These are phyloP conservation scores for Marasmius tenuissimus DNA, from an alignment of 1,284 basidiomycete genomes.

Conservation along the genomic window DNA sequence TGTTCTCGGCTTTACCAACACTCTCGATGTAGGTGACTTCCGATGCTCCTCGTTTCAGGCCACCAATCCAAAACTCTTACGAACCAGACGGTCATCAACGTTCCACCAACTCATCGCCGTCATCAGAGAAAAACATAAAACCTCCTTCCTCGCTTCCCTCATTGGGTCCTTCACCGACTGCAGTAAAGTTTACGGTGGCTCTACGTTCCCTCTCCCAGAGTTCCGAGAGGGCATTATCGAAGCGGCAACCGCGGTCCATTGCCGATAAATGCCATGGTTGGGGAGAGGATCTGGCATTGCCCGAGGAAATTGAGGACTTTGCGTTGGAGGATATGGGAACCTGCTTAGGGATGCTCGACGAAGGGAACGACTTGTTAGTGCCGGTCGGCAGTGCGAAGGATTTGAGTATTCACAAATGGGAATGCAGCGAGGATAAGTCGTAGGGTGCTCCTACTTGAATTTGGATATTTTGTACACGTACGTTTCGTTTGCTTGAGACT, in stretches of 20 bases:
- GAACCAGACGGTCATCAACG: constrained; percentile 68
- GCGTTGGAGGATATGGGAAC: constrained; percentile 73
- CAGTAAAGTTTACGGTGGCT: constrained; percentile 61
- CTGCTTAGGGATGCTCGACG: constrained; percentile 54
- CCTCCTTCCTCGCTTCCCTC: constrained; percentile 73
- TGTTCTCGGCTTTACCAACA: not conserved
- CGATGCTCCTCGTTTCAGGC: constrained; percentile 70
- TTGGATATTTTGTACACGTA: too few relatives aligned
- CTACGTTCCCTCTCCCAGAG: constrained; percentile 48
- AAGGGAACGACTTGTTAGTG: constrained; percentile 61
- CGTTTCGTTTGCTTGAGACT: too few relatives aligned
- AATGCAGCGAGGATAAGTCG: too few relatives aligned
- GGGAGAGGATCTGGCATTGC: constrained; percentile 66
- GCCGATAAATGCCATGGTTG: constrained; percentile 59
- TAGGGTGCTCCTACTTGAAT: too few relatives aligned
- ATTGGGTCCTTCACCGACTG: constrained; percentile 77
- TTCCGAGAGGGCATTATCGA: constrained; percentile 56
- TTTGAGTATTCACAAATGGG: constrained; percentile 59
- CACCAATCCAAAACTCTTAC: constrained; percentile 70
- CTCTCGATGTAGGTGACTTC: constrained; percentile 59
- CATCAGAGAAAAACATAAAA: constrained; percentile 66
- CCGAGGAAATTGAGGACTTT: constrained; percentile 76
- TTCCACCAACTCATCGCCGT: constrained; percentile 69
- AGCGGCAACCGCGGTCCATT: constrained; percentile 68
- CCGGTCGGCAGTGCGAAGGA: constrained; percentile 71